phyloP scores from a whole-genome alignment of 148 eudicot species.

The Rhododendron ovatum region DNA sequence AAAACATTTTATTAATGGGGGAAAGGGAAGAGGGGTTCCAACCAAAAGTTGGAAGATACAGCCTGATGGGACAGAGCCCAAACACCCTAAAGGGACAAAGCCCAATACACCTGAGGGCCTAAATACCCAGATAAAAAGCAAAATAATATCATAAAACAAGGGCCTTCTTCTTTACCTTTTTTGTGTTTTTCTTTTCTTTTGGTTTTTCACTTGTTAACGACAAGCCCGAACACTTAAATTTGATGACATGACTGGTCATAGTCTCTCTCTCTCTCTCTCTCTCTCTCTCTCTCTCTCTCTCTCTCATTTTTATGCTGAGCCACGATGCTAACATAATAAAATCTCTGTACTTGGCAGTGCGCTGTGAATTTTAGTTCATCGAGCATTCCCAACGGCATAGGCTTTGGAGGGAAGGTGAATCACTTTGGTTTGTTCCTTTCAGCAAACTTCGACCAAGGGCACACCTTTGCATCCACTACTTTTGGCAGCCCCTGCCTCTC shows the following conservation, averaged over 20 bases:
- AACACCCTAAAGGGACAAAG: too few relatives aligned
- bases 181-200: not conserved
- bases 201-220: not conserved
- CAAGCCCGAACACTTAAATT: not conserved
- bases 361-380: conserved; percentile 76
- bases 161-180: not conserved
- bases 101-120: too few relatives aligned
- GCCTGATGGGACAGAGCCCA: too few relatives aligned
- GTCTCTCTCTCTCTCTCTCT: not conserved
- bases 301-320: not conserved
- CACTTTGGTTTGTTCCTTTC: conserved; percentile 86
- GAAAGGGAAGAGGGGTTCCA: too few relatives aligned
- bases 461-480: conserved; percentile 70
- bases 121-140: too few relatives aligned
- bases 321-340: too few relatives aligned
- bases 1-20: too few relatives aligned
- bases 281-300: not conserved
- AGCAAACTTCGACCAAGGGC: conserved; percentile 82
- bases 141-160: too few relatives aligned
- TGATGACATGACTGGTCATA: not conserved
- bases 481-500: conserved; percentile 80
- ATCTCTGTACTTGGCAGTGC: conserved; percentile 44
- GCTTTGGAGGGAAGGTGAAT: conserved; percentile 68
- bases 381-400: conserved; percentile 87
- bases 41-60: too few relatives aligned